Evolutionary conservation across 2,329 filamentous ascomycete species (phyloP), one percentile per base, ranked within the genome.

Genomic region (Colletotrichum destructivum): DNA sequence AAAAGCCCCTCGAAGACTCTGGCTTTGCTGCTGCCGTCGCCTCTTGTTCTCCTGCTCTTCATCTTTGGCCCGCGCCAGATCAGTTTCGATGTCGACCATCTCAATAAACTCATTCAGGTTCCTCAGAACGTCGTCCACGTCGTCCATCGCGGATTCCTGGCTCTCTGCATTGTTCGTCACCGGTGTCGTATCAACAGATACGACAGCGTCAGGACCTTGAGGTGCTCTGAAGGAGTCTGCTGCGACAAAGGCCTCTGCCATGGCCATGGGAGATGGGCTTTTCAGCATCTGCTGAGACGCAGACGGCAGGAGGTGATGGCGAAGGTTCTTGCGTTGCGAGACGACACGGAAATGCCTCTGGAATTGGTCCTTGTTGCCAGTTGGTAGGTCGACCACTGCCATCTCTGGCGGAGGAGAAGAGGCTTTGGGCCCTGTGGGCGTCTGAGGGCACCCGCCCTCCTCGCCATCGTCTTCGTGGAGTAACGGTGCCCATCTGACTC

Each of bases 171-270:
- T 55, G n/a, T 67, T 70, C 26, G 71, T 21, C 7, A 69, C 18
- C n/a, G 16, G 31, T 13, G 23, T 26, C 11, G 64, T 44, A 21
- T 46, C 65, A 16, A 9, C n/a, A 71, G 55, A 61, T 62, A 62
- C 74, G 44, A 66, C 72, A 35, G 55, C 76, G 71, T 71, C 65
- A 0, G 46, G 40, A 7, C 54, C 69, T 11, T 8, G 26, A 3
- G 38, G 26, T 69, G 31, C 51, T 18, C 35, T 38, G 4, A 69
- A 55, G 4, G 69, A 69, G 72, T 88, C 86, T 7, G 84, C 86
- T n/a, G 81, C 77, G 38, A 83, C 78, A 70, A 88, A 89, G 8
- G 84, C 84, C 70, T 85, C 80, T 0, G 86, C 86, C 84, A 88
- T 87, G 8, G 84, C 86, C 66, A 79, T 81, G 18, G 85, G 73